phyloP scores from a whole-genome alignment of 768 basidiomycete species.

The Pisolithus sp. region DNA sequence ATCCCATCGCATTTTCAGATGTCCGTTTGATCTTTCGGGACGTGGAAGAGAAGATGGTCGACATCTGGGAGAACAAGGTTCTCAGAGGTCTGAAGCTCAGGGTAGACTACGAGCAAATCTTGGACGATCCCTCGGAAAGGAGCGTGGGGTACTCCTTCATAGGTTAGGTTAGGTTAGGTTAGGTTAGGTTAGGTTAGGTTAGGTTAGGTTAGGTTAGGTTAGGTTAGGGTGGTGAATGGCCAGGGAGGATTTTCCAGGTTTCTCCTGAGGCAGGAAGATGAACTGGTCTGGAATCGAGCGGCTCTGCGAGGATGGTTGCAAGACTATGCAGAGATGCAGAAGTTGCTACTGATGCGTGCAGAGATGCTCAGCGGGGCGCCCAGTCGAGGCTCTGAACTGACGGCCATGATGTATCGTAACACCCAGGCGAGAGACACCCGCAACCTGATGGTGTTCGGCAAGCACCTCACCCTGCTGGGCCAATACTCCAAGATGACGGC shows the following conservation, averaged over 20 bases:
- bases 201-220: too few species aligned
- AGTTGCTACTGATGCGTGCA: too few species aligned
- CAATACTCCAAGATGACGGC: too few species aligned
- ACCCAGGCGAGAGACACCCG: too few species aligned
- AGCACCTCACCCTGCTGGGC: too few species aligned
- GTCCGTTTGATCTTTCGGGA: not conserved
- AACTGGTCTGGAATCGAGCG: not conserved
- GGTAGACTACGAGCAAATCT: not conserved
- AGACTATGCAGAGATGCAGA: too few species aligned
- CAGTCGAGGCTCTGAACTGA: too few species aligned
- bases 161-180: too few species aligned
- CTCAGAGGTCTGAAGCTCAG: not conserved
- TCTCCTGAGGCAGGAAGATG: not conserved
- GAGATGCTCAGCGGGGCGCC: too few species aligned
- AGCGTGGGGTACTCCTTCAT: slow-evolving; percentile 2
- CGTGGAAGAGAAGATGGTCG: not conserved
- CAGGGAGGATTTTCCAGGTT: not conserved
- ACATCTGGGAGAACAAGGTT: not conserved
- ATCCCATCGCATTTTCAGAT: not conserved
- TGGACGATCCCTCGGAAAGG: not conserved
- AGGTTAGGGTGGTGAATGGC: not conserved
- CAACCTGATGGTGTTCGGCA: too few species aligned
- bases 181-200: too few species aligned
- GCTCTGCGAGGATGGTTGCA: not conserved
- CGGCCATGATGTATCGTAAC: too few species aligned